A percentile compares a stretch with the other conserved stretches of the same genome.
phyloP scores from a whole-genome alignment of 768 basidiomycete species.

The Pleurotus giganteus region DNA sequence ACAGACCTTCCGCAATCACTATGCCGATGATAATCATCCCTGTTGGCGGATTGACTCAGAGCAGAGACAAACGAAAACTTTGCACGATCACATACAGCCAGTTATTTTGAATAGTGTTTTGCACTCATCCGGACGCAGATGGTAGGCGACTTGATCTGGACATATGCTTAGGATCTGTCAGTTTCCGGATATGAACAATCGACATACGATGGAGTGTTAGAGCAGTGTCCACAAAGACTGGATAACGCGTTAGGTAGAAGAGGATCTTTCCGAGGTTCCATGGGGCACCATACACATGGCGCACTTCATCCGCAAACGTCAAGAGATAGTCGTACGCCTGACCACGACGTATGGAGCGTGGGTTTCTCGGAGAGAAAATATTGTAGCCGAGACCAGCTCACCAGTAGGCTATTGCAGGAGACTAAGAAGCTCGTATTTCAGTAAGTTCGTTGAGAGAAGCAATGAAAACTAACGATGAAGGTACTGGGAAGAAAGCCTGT shows the following conservation, averaged over 20 bases:
- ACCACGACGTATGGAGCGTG: background rate
- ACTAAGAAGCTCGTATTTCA: background rate
- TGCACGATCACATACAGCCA: background rate
- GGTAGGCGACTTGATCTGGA: constrained; percentile 8
- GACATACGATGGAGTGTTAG: constrained; percentile 7
- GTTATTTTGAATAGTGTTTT: background rate
- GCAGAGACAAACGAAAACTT: background rate
- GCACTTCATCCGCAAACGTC: constrained; percentile 16
- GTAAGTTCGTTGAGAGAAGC: background rate
- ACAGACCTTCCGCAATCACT: constrained; percentile 11
- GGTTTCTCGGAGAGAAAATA: too few species aligned
- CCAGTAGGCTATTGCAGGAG: constrained; percentile 1
- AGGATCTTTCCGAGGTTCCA: constrained; percentile 10
- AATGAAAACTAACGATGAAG: background rate
- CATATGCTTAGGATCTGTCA: constrained; percentile 11
- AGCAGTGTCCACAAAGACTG: constrained; percentile 3
- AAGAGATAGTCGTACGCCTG: constrained; percentile 21
- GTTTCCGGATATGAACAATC: background rate
- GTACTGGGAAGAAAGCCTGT: background rate
- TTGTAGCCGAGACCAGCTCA: background rate
- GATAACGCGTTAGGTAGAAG: constrained; percentile 6
- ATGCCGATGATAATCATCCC: constrained; percentile 10
- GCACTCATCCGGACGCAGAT: background rate
- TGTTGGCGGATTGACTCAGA: background rate
- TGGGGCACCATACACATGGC: constrained; percentile 16